Evolutionary conservation across 768 basidiomycete genomes (phyloP), one percentile per base, ranked within the genome.

Genomic region (Tylopilus intermedius): DNA sequence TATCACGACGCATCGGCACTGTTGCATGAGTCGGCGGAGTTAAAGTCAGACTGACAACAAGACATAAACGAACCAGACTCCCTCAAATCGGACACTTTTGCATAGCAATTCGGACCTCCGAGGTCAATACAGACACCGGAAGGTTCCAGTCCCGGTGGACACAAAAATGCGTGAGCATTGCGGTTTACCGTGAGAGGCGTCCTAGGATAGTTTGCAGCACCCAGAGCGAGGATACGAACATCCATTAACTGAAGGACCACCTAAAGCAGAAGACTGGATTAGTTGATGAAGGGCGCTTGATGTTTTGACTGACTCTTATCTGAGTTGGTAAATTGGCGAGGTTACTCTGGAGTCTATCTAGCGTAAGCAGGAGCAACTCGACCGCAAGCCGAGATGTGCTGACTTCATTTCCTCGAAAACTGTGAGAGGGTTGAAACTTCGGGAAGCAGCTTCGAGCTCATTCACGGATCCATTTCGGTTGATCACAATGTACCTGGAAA

Each of bases 331-430:
- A 71, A 62, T 86, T 83, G 21, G 76, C 74, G 32, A 90, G 67
- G 61, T 88, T 82, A 60, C 72, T 85, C 67, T 89, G 88, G 43
- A 82, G 55, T 64, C 88, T 88, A 38, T 18, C 10, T n/a, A n/a
- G 24, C 7, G 45, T 57, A 27, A 52, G 54, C 33, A 30, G 44
- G 24, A 53, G 18, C 42, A 46, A 54, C 47, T 37, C 4, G 13
- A 45, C 3, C 41, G 3, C 22, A 13, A 21, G 22, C 24, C 8
- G 29, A 45, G 10, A 27, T 26, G 44, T 38, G 70, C 76, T 55
- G 57, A 89, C 89, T 90, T 91, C 71, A 88, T 77, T 63, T 88
- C 80, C 58, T 89, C 76, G 64, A 89, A 86, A n/a, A 89, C 72
- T 0, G 71, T 64, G 11, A 83, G 61, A 8, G 88, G 86, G 58